Conservation (phyloP, 2,329 filamentous ascomycete genomes). For the Dactylellina drechsleri region DNA sequence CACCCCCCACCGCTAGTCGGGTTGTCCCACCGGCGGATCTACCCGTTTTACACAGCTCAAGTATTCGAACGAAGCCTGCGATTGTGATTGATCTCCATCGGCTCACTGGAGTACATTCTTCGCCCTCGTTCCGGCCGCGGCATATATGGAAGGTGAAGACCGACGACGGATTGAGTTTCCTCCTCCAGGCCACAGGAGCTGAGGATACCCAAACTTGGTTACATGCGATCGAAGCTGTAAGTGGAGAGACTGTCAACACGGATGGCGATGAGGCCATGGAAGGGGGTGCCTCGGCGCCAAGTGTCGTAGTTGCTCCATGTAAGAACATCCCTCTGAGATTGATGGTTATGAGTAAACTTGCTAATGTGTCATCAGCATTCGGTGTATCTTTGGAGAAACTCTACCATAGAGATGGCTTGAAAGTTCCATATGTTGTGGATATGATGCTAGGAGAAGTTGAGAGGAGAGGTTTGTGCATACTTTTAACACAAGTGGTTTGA, state of each 20-base stretch:
- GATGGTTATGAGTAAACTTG: background rate
- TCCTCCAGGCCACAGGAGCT: conserved; percentile 58
- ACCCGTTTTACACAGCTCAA: conserved; percentile 56
- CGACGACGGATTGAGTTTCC: conserved; percentile 57
- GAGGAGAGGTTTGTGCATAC: conserved; percentile 56
- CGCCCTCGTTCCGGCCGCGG: conserved; percentile 58
- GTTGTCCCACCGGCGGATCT: conserved; percentile 57
- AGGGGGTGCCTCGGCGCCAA: conserved; percentile 42
- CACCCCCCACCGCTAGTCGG: conserved; percentile 57
- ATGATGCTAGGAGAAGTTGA: conserved; percentile 58
- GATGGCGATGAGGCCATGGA: conserved; percentile 58
- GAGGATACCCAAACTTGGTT: conserved; percentile 59
- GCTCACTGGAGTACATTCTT: conserved; percentile 56
- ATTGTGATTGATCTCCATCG: conserved; percentile 57
- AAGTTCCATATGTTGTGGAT: conserved; percentile 59
- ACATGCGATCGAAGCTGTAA: conserved; percentile 56
- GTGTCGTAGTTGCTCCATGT: conserved; percentile 50
- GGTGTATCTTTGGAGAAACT: conserved; percentile 58
- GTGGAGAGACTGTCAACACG: conserved; percentile 56
- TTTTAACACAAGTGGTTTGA: background rate
- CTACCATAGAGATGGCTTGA: conserved; percentile 58
- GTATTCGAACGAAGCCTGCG: conserved; percentile 56
- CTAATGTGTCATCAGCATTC: conserved; percentile 54
- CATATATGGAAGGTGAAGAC: conserved; percentile 58
- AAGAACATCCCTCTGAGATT: conserved; percentile 5